phyloP scores from a whole-genome alignment of 2,329 filamentous ascomycete species.

The Dactylonectria estremocensis region DNA sequence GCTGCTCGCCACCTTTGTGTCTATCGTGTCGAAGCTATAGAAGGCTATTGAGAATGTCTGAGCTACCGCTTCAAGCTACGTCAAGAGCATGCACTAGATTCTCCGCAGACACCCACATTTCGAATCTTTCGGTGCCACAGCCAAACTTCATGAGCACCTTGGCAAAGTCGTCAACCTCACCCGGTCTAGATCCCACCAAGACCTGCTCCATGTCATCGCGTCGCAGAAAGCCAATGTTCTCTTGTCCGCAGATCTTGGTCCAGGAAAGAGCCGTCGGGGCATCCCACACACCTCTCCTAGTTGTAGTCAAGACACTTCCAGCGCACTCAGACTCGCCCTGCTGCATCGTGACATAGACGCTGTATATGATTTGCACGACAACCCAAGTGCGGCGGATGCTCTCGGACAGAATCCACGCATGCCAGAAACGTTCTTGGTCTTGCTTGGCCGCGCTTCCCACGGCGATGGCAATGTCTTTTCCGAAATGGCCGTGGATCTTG shows the following conservation, averaged over 20 bases:
- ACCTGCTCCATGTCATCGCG: not conserved
- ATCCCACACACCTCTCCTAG: not conserved
- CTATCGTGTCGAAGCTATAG: no score
- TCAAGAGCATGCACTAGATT: not conserved
- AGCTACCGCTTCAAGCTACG: not conserved
- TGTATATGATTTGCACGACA: slow-evolving; percentile 1
- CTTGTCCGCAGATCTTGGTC: not conserved
- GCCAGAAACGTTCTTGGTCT: not conserved
- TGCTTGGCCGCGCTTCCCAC: not conserved
- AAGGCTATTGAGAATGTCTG: no score
- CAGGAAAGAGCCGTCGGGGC: not conserved
- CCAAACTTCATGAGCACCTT: slow-evolving; percentile 11
- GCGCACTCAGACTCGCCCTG: not conserved
- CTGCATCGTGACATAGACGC: slow-evolving; percentile 15
- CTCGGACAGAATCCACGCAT: not conserved
- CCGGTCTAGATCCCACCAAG: not conserved
- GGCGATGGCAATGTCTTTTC: not conserved
- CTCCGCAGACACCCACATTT: not conserved
- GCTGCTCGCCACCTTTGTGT: no score
- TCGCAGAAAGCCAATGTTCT: not conserved
- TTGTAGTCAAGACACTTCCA: not conserved
- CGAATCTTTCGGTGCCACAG: slow-evolving; percentile 4
- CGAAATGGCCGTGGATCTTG: slow-evolving; percentile 6
- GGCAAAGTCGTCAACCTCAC: slow-evolving; percentile 8
- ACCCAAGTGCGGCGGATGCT: not conserved